Conservation (phyloP, 257 asterid species). For the Gentiana straminea region DNA sequence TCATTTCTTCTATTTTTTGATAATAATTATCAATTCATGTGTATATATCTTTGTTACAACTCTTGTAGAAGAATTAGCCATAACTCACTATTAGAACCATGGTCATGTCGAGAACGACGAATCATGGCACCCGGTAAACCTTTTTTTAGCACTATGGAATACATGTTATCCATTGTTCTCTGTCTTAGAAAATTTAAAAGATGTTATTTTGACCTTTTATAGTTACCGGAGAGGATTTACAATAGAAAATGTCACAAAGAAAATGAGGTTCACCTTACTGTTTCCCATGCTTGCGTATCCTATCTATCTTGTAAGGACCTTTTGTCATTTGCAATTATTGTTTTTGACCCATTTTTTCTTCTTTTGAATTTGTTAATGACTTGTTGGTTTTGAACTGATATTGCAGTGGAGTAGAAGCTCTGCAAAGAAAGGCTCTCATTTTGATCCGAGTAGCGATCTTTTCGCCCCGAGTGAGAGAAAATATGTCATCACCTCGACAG, state of each 20-base stretch:
- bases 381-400: too few relatives aligned
- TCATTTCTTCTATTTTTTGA: too few relatives aligned
- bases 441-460: conserved; percentile 61
- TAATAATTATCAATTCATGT: too few relatives aligned
- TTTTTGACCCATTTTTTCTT: too few relatives aligned
- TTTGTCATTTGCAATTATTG: neutral
- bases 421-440: conserved; percentile 74
- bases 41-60: too few relatives aligned
- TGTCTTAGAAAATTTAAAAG: conserved; percentile 2
- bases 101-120: too few relatives aligned
- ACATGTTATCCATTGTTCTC: conserved; percentile 14
- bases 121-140: too few relatives aligned
- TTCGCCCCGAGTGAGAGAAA: conserved; percentile 53
- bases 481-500: conserved; percentile 63
- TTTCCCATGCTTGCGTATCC: conserved; percentile 70
- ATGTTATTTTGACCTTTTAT: neutral
- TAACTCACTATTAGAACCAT: conserved; percentile 77
- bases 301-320: conserved; percentile 32
- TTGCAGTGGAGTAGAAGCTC: conserved; percentile 57
- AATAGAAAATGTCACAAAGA: conserved; percentile 9
- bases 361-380: too few relatives aligned
- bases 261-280: conserved; percentile 53
- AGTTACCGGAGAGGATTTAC: conserved; percentile 30
- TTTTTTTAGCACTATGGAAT: too few relatives aligned
- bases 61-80: conserved; percentile 76